phyloP scores from a whole-genome alignment of 1,139 yeast species.

The Yamadazyma dushanensis region DNA sequence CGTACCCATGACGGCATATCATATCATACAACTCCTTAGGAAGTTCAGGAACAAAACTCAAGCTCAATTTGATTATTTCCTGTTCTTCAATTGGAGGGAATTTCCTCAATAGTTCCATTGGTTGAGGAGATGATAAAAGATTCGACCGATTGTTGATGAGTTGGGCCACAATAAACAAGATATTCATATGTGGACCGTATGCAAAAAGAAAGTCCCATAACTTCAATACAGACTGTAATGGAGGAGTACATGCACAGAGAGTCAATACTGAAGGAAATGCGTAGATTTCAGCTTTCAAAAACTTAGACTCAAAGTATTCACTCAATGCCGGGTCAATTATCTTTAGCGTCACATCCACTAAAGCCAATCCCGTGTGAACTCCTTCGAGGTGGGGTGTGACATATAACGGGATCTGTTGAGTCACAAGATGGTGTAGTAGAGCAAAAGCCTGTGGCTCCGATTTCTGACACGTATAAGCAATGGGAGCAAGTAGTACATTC shows the following conservation, averaged over 20 bases:
- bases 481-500: constrained; percentile 86
- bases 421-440: constrained; percentile 58
- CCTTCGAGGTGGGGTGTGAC: constrained; percentile 78
- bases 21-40: constrained; percentile 70
- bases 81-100: constrained; percentile 74
- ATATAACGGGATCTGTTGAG: constrained; percentile 71
- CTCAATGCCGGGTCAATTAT: constrained; percentile 74
- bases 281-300: constrained; percentile 77
- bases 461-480: constrained; percentile 66
- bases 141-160: constrained; percentile 65
- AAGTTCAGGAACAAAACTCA: constrained; percentile 76
- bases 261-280: constrained; percentile 90
- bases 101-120: constrained; percentile 72
- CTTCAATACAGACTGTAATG: constrained; percentile 69
- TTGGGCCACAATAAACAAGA: constrained; percentile 83
- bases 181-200: constrained; percentile 86
- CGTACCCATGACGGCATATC: constrained; percentile 71
- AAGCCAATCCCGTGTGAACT: constrained; percentile 71
- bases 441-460: constrained; percentile 88
- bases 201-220: constrained; percentile 93
- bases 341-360: constrained; percentile 70
- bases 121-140: constrained; percentile 58
- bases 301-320: constrained; percentile 59
- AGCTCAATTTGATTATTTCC: constrained; percentile 74
- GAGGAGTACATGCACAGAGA: constrained; percentile 87